Conservation (phyloP, 176 grass and related monocot species). For the Carex littledalei region DNA sequence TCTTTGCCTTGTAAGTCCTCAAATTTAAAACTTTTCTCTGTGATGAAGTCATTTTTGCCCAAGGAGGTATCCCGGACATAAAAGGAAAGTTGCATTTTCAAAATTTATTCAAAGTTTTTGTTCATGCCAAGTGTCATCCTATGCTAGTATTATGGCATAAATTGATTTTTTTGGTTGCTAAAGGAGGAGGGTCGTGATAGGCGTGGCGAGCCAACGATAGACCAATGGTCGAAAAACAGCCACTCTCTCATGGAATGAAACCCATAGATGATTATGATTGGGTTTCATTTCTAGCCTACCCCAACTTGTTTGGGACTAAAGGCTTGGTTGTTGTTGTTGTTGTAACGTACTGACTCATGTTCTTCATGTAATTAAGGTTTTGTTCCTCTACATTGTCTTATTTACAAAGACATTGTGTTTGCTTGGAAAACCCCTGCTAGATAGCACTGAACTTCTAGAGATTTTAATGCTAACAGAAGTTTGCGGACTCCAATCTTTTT, state of each 20-base stretch:
- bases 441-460: neutral
- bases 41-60: neutral
- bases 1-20: constrained; percentile 87
- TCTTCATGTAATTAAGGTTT: neutral
- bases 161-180: neutral
- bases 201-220: too few relatives aligned
- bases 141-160: neutral
- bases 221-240: too few relatives aligned
- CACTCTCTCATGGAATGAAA: too few relatives aligned
- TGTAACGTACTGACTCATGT: neutral
- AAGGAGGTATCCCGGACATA: neutral
- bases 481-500: neutral
- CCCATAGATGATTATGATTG: too few relatives aligned
- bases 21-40: constrained; percentile 13
- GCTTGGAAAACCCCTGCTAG: neutral
- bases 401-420: neutral
- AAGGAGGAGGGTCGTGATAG: too few relatives aligned
- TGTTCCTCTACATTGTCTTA: neutral
- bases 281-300: too few relatives aligned
- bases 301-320: too few relatives aligned
- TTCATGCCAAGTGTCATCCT: neutral
- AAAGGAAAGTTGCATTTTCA: neutral
- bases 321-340: too few relatives aligned
- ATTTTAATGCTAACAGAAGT: neutral
- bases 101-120: neutral